Conservation (phyloP, 768 basidiomycete species). For the Termitomyces sp. region DNA sequence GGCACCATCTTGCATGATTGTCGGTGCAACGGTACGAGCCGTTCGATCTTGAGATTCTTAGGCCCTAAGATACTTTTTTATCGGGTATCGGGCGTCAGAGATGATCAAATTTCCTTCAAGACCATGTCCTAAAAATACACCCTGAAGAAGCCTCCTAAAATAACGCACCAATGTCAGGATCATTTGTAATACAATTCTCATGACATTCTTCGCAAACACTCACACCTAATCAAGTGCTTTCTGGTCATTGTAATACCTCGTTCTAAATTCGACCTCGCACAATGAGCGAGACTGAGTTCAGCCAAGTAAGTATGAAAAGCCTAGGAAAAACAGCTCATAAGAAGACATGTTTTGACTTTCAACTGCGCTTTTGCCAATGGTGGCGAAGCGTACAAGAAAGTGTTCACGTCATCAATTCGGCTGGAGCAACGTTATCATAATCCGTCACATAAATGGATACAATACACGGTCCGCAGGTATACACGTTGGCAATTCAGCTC, state of each 20-base stretch:
- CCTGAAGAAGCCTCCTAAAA: not conserved
- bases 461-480: not conserved
- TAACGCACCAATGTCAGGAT: not conserved
- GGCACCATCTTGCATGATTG: not conserved
- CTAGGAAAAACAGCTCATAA: not conserved
- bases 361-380: no score
- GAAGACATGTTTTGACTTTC: not conserved
- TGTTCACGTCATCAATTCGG: not conserved
- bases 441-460: not conserved
- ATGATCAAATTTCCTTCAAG: not conserved
- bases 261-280: not conserved
- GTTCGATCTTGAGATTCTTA: not conserved
- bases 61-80: not conserved
- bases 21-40: not conserved
- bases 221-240: not conserved
- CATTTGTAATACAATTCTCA: conserved; percentile 1
- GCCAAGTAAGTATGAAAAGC: not conserved
- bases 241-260: no score
- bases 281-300: not conserved
- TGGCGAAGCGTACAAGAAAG: not conserved
- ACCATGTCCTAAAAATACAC: not conserved
- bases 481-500: not conserved
- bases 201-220: not conserved
- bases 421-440: not conserved
- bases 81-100: not conserved